Conservation (phyloP, 208 protist species). For the Acanthamoeba lenticulata region DNA sequence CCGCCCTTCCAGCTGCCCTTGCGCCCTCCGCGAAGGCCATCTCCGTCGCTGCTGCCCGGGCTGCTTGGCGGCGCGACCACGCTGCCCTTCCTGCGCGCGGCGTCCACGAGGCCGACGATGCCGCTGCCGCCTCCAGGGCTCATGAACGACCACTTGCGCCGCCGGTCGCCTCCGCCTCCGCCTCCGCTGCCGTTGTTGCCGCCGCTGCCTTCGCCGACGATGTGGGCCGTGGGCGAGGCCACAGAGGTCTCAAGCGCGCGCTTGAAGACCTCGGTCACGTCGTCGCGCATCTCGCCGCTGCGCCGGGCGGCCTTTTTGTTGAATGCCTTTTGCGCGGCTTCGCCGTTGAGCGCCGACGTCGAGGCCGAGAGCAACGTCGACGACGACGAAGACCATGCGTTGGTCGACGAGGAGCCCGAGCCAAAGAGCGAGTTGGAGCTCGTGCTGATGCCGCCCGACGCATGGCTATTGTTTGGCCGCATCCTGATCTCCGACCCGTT, state of each 20-base stretch:
- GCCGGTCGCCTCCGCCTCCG: background rate
- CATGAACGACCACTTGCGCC: slow-evolving; percentile 29
- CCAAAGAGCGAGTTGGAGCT: background rate
- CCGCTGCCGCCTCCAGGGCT: background rate
- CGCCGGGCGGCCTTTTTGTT: background rate
- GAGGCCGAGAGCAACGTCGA: too few species aligned
- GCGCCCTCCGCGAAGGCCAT: background rate
- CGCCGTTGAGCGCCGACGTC: background rate
- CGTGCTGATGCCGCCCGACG: background rate
- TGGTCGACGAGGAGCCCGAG: too few species aligned
- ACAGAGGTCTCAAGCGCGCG: background rate
- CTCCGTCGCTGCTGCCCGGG: background rate
- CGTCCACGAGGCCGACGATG: background rate
- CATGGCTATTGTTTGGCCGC: background rate
- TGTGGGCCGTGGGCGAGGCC: background rate
- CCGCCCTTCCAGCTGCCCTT: background rate
- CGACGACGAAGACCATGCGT: too few species aligned
- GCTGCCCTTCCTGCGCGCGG: background rate
- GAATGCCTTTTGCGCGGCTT: background rate
- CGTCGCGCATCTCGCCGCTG: background rate
- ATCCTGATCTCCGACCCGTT: background rate
- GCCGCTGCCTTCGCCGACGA: background rate
- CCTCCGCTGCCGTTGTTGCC: too few species aligned
- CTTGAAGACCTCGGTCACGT: background rate
- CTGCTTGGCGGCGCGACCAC: background rate